These are phyloP conservation scores for Ramularia collo-cygni DNA, from an alignment of 2,329 filamentous ascomycete genomes.

Conservation along the genomic window DNA sequence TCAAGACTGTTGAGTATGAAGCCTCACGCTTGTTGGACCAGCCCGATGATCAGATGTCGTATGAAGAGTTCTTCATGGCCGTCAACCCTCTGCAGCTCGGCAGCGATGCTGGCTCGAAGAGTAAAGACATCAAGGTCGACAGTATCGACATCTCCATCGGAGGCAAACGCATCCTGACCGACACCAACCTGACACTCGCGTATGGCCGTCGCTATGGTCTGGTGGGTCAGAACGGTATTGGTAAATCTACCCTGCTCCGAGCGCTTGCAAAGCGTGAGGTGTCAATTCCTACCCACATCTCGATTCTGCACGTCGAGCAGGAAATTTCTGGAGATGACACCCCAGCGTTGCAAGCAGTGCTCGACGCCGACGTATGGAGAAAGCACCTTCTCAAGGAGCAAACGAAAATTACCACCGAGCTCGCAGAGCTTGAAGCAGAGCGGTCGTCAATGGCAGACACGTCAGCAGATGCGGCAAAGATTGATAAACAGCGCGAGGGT, in stretches of 20 bases:
- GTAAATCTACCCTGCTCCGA: constrained; percentile 73
- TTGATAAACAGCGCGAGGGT: constrained; percentile 83
- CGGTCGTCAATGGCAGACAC: constrained; percentile 80
- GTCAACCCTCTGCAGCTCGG: constrained; percentile 94
- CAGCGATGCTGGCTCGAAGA: constrained; percentile 63
- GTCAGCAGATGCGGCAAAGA: constrained; percentile 73
- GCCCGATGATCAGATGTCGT: constrained; percentile 76
- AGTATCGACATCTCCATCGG: constrained; percentile 91
- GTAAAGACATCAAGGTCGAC: constrained; percentile 98
- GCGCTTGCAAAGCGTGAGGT: constrained; percentile 90
- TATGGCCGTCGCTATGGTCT: constrained; percentile 94
- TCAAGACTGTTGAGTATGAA: constrained; percentile 98
- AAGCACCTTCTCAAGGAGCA: constrained; percentile 91
- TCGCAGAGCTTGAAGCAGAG: constrained; percentile 70
- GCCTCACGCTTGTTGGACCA: constrained; percentile 82
- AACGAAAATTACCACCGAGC: constrained; percentile 70
- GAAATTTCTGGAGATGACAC: constrained; percentile 97
- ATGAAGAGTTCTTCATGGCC: constrained; percentile 99
- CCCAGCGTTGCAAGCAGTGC: constrained; percentile 83
- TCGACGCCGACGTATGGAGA: constrained; percentile 97
- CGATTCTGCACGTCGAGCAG: constrained; percentile 97
- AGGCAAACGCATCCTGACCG: constrained; percentile 79
- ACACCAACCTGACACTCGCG: constrained; percentile 82
- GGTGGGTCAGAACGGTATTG: constrained; percentile 98
- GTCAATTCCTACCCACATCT: constrained; percentile 92